phyloP scores from a whole-genome alignment of 2,329 filamentous ascomycete species.

The Xylaria sp. region DNA sequence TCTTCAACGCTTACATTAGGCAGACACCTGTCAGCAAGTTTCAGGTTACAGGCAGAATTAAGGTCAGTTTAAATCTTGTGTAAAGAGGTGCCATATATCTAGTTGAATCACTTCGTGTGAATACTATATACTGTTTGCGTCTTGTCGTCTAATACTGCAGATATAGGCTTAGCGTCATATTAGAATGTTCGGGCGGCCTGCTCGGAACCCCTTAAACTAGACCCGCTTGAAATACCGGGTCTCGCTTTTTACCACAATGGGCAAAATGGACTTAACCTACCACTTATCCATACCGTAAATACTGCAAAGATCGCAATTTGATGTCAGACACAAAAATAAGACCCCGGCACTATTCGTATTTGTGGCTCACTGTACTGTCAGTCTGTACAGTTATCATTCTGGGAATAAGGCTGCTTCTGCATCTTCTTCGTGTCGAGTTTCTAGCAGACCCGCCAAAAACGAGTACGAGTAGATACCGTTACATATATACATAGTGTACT shows the following conservation, averaged over 20 bases:
- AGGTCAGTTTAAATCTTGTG: neutral
- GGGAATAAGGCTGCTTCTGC: slow-evolving; percentile 19
- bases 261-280: slow-evolving; percentile 11
- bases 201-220: slow-evolving; percentile 20
- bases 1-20: neutral
- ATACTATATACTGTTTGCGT: neutral
- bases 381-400: slow-evolving; percentile 12
- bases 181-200: neutral
- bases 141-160: neutral
- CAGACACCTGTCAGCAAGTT: too few relatives aligned
- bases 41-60: neutral
- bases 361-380: slow-evolving; percentile 1
- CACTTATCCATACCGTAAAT: slow-evolving; percentile 24
- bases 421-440: slow-evolving; percentile 29
- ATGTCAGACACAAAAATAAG: slow-evolving; percentile 21
- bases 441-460: slow-evolving; percentile 4
- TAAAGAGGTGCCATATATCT: neutral
- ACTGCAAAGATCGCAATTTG: slow-evolving; percentile 27
- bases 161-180: slow-evolving; percentile 9
- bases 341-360: slow-evolving; percentile 31
- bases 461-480: slow-evolving; percentile 2
- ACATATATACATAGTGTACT: slow-evolving; percentile 1
- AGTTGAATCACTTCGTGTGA: neutral
- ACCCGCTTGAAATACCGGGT: slow-evolving; percentile 8
- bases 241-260: slow-evolving; percentile 14